Evolutionary conservation across 805 yeast species (phyloP), one percentile per base, ranked within the genome.

Genomic region (Yarrowia hollandica): DNA sequence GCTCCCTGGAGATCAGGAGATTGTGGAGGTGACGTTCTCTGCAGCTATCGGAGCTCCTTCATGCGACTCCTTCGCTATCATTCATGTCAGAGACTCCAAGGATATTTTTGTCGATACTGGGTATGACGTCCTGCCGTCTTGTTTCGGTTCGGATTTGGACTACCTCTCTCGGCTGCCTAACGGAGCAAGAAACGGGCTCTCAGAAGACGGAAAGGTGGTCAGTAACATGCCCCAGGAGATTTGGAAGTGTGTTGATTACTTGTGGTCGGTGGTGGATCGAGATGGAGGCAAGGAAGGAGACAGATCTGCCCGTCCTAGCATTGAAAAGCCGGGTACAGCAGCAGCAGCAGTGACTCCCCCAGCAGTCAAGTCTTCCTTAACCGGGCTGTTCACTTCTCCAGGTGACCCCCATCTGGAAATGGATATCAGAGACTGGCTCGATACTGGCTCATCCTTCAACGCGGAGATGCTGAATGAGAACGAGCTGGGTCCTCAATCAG

Each of bases 401-500:
- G 64, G 68, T 3, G 66, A 67, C 25, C 64, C 60, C 12, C 54
- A 62, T 6, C 63, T 71, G 15, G 63, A 65, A 15, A 63, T 63
- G 42, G 67, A 69, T 38, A 64, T 72, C 18, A 68, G 72, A 30
- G 64, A 65, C 11, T 70, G 75, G 74, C 62, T 74, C 28, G 77
- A 74, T 55, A 54, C 56, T 3, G 72, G 71, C 3, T 39, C 62
- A 18, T 65, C 66, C 3, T 66, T 73, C 26, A 76, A 72, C 35
- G 48, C 25, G 3, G 66, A 72, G 33, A 64, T 64, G 6, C 64
- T 72, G 18, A 62, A 56, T 7, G 42, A 67, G 18, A 66, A 71
- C 5, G 62, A 70, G 14, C 66, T 75, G 14, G 82, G 78, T 2
- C 72, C 74, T 5, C 74, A 76, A 35, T 77, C 84, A 2, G 74